Evolutionary conservation across 1,284 basidiomycete genomes (phyloP).

Genomic region (Boletus smithii): DNA sequence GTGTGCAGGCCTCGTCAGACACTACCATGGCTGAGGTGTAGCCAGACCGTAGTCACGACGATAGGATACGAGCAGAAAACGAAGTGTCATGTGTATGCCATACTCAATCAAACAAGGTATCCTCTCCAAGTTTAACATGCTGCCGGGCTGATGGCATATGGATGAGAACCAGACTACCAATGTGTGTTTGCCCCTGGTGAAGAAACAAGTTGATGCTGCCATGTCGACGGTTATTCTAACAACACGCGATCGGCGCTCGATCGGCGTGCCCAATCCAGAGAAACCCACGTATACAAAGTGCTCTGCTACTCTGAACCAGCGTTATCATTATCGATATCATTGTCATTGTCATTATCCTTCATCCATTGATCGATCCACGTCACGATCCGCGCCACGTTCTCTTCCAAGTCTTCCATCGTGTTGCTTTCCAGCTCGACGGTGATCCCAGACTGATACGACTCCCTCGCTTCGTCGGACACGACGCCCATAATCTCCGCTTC

Average conservation of each 20-base stretch:
- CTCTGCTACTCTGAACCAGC: constrained; percentile 8
- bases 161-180: not conserved
- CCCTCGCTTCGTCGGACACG: constrained; percentile 83
- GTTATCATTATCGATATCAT: not conserved
- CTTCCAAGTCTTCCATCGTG: constrained; percentile 76
- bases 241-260: no score
- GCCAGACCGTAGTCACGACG: not conserved
- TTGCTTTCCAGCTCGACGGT: constrained; percentile 87
- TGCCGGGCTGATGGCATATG: not conserved
- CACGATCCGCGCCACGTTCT: constrained; percentile 81
- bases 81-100: not conserved
- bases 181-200: no score
- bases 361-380: constrained; percentile 85
- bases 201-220: no score
- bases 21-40: not conserved
- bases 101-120: not conserved
- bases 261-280: no score
- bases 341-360: constrained; percentile 59
- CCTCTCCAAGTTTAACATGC: not conserved
- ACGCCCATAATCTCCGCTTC: constrained; percentile 98
- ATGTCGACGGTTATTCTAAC: no score
- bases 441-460: constrained; percentile 82
- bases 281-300: no score
- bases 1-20: constrained; percentile 14
- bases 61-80: not conserved